Evolutionary conservation across 2,329 filamentous ascomycete genomes (phyloP), one percentile per base, ranked within the genome.

Genomic region (Aotearoamyces nothofagi): DNA sequence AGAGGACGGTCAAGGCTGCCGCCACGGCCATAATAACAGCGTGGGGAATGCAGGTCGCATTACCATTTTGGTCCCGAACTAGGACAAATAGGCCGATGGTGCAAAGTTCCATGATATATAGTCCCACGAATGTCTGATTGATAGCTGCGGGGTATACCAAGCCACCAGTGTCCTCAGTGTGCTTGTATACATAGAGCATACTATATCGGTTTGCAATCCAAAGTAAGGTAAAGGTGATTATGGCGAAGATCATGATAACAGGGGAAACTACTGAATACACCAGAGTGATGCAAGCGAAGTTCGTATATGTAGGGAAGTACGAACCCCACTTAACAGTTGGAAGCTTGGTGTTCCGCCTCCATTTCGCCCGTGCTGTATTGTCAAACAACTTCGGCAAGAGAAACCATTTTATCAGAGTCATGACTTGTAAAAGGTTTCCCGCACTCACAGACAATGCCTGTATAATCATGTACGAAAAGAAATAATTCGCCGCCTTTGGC

Each of bases 201-300:
- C 87, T 87, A 55, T 96, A 96, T n/a, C 87, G 73, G 50, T 96
- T 84, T 1, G 90, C 87, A 24, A 94, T 63, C 86, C 86, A 98
- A 39, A 96, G 76, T 0, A 98, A 61, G 26, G 69, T 67, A 50
- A 96, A 96, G 0, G 87, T 94, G 49, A 96, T 72, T 43, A 93
- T 73, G 42, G 90, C 87, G 58, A 98, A 96, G 13, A 96, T 58
- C 27, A 90, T 70, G 47, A 98, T 94, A 9, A 98, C 60, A 0
- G 90, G 90, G 1, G 90, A 75, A 23, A 96, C 76, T 32, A 96
- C 68, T 22, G 74, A 81, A 54, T 96, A 98, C 22, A 96, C 76
- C 23, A 93, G 53, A 2, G 72, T 84, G 41, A 98, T 96, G 39
- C 82, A 92, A 24, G 86, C 90, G 42, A 98, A 81, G 47, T 93